A percentile compares a stretch with the other conserved stretches of the same genome.
Evolutionary conservation across 441 rosid genomes (phyloP).

Genomic region (Iberis amara): DNA sequence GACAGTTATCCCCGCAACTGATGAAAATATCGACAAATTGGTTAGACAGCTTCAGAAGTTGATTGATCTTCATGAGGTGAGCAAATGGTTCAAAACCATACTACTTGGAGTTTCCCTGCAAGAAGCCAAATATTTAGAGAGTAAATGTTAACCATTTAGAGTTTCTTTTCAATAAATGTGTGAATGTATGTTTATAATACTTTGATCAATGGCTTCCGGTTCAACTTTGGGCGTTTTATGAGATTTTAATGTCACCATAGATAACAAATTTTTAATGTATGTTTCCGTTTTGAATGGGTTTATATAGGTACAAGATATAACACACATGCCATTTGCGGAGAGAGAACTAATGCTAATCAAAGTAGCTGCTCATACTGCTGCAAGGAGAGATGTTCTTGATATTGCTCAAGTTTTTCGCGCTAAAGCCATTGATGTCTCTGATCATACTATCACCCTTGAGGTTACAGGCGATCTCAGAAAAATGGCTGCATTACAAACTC

Average conservation of each 20-base stretch:
- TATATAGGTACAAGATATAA: constrained; percentile 57
- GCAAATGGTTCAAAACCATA: constrained; percentile 1
- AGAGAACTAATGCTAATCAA: constrained; percentile 81
- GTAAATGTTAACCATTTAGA: too few species aligned
- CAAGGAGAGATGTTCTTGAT: constrained; percentile 78
- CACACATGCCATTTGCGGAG: constrained; percentile 79
- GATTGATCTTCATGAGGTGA: constrained; percentile 59
- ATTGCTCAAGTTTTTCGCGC: constrained; percentile 83
- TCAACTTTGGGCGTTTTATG: too few species aligned
- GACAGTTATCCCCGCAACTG: constrained; percentile 63
- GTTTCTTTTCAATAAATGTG: too few species aligned
- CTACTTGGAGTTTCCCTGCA: background rate
- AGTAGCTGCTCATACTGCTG: constrained; percentile 70
- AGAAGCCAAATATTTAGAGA: too few species aligned
- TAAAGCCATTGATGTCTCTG: constrained; percentile 75
- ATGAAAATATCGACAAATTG: constrained; percentile 49
- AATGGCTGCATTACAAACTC: constrained; percentile 60
- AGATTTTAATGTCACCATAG: too few species aligned
- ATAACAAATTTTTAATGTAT: background rate
- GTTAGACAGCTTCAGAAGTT: constrained; percentile 61
- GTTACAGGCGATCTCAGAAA: constrained; percentile 59
- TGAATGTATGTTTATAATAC: too few species aligned
- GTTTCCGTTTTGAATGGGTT: constrained; percentile 4
- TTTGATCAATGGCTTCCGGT: too few species aligned
- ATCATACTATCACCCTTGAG: constrained; percentile 88